Evolutionary conservation across 2,329 filamentous ascomycete genomes (phyloP).

Genomic region (Fulvia fulva): DNA sequence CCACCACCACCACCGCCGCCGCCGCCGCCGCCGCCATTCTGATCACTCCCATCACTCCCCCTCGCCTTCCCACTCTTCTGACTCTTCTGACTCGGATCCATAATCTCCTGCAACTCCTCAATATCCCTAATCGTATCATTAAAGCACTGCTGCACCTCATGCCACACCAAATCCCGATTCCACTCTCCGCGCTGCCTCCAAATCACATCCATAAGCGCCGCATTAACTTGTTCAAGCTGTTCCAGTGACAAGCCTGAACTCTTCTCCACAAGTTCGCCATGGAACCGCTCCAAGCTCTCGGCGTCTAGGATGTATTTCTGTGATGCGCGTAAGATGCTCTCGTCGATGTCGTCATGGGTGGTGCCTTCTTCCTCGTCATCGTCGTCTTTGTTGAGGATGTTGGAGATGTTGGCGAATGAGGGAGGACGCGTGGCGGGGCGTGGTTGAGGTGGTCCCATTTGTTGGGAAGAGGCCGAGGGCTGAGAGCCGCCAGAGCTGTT

Average conservation of each 20-base stretch:
- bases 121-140: constrained; percentile 71
- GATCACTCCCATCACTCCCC: too few species aligned
- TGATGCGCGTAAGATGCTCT: not conserved
- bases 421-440: constrained; percentile 20
- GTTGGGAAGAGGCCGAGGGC: constrained; percentile 37
- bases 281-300: constrained; percentile 53
- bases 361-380: constrained; percentile 4
- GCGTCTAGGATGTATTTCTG: constrained; percentile 45
- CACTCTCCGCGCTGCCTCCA: constrained; percentile 77
- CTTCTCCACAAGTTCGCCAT: constrained; percentile 59
- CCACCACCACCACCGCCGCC: too few species aligned
- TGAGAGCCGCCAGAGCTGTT: constrained; percentile 7
- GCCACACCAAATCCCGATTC: constrained; percentile 73
- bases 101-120: constrained; percentile 47
- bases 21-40: too few species aligned
- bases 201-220: constrained; percentile 82
- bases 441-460: constrained; percentile 34
- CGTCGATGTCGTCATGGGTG: constrained; percentile 3
- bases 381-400: constrained; percentile 39
- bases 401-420: constrained; percentile 28
- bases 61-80: not conserved
- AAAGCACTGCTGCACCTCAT: constrained; percentile 63
- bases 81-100: constrained; percentile 38
- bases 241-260: constrained; percentile 82
- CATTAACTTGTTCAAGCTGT: constrained; percentile 90